Base-by-base conservation (phyloP, 179 eudicot genomes). In the Silene vulgaris region DNA sequence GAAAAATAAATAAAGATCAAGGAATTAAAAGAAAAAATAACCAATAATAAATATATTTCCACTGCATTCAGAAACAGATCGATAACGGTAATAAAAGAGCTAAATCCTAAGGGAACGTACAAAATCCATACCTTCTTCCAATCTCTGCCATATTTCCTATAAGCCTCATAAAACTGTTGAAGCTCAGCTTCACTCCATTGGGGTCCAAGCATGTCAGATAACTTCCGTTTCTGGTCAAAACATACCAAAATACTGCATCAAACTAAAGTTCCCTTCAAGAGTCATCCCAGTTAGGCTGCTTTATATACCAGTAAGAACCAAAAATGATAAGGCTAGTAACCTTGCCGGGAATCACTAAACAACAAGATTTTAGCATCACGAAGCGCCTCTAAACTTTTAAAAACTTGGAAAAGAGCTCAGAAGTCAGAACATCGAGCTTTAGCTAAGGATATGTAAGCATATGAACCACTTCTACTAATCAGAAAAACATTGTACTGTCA, bases 111-210 rank as follows among this genome's bases (percentile, higher is more conserved):
- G 21, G 26, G 0, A 68, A 23, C 30, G n/a, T 19, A 28, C 71
- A 50, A 45, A 26, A 66, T 30, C 3, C 19, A 19, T 81, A 88
- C 90, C 90, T 86, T 86, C 80, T 84, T 88, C 90, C 90, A 88
- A 56, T 88, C 84, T 70, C 75, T 77, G 69, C 89, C 87, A 64
- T 86, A 71, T 75, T 81, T 88, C 74, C 89, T 79, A 71, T 79
- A 86, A 63, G 89, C 89, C 57, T 79, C 84, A 75, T 86, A 86
- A 82, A 88, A 88, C 29, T 77, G 77, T 71, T 73, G 80, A 77
- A 88, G 86, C 76, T 88, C 90, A 13, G 71, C 76, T 80, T 81
- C 74, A 68, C 86, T 86, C 90, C 90, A 88, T 71, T 81, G 85
- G 63, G 85, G 80, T 73, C 90, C 90, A 19, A 87, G 81, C 85